Evolutionary conservation across 106 monocot species (phyloP).

Genomic region (Dendrobium chrysotoxum): DNA sequence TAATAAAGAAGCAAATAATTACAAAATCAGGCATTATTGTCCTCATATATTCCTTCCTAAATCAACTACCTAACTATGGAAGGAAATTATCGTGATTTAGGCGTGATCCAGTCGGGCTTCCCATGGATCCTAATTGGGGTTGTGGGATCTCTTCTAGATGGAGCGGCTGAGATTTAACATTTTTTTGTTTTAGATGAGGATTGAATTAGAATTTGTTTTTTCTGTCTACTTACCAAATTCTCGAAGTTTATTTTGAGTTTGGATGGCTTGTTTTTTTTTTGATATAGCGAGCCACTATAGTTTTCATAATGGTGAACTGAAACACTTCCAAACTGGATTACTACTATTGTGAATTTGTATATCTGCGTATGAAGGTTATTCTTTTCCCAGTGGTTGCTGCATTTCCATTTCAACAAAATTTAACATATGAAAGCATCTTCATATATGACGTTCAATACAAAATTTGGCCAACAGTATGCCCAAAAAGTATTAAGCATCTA

Average conservation of each 20-base stretch:
- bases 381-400: neutral
- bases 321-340: neutral
- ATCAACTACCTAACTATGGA: too few species aligned
- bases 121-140: too few species aligned
- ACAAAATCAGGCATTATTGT: too few species aligned
- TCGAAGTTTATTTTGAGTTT: neutral
- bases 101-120: too few species aligned
- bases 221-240: neutral
- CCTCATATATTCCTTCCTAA: too few species aligned
- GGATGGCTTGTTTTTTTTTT: neutral
- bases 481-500: neutral
- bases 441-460: too few species aligned
- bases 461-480: neutral
- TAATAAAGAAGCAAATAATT: too few species aligned
- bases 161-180: too few species aligned
- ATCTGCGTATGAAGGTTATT: neutral
- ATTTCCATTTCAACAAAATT: neutral
- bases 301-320: neutral
- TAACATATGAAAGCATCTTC: neutral
- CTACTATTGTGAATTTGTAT: neutral
- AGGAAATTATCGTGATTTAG: too few species aligned
- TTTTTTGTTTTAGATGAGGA: neutral
- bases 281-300: neutral
- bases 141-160: too few species aligned
- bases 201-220: neutral